Evolutionary conservation across 1,284 basidiomycete species (phyloP).

Genomic region (Cryptococcus sp.): DNA sequence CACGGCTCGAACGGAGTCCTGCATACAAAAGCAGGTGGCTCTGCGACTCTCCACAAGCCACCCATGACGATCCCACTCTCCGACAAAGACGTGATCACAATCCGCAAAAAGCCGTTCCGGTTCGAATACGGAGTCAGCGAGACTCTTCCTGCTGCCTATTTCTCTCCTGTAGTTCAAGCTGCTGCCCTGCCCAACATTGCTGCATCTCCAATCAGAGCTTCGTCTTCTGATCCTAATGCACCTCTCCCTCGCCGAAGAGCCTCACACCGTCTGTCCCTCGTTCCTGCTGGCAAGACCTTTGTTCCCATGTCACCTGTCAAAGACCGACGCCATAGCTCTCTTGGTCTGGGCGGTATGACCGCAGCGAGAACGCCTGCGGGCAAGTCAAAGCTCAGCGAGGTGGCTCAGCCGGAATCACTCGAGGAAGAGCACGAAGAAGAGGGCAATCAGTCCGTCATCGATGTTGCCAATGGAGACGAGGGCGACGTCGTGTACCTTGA

Average conservation of each 20-base stretch:
- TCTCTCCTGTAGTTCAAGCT: slow-evolving; percentile 8
- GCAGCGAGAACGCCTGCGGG: neutral
- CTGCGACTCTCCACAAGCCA: slow-evolving; percentile 20
- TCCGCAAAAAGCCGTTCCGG: slow-evolving; percentile 49
- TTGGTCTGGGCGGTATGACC: slow-evolving; percentile 14
- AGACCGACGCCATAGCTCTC: slow-evolving; percentile 24
- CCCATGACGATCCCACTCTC: slow-evolving; percentile 28
- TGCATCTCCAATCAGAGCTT: slow-evolving; percentile 5
- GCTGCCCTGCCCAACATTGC: slow-evolving; percentile 7
- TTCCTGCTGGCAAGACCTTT: slow-evolving; percentile 44
- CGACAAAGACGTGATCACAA: slow-evolving; percentile 42
- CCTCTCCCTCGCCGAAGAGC: slow-evolving; percentile 22
- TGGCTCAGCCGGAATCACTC: slow-evolving; percentile 1
- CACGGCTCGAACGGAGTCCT: slow-evolving; percentile 42
- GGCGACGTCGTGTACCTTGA: slow-evolving; percentile 49
- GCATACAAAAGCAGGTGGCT: slow-evolving; percentile 20
- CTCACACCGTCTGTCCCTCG: slow-evolving; percentile 44
- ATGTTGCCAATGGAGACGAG: slow-evolving; percentile 40
- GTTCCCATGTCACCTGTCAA: slow-evolving; percentile 40
- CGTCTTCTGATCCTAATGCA: neutral
- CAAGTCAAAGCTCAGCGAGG: slow-evolving; percentile 17
- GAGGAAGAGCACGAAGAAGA: slow-evolving; percentile 21
- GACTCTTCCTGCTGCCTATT: slow-evolving; percentile 5
- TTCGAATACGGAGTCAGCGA: slow-evolving; percentile 41
- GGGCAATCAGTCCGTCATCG: slow-evolving; percentile 23